A percentile compares a stretch with the other conserved stretches of the same genome.
phyloP scores from a whole-genome alignment of 78 protist species.

The Salpingoeca rosetta region DNA sequence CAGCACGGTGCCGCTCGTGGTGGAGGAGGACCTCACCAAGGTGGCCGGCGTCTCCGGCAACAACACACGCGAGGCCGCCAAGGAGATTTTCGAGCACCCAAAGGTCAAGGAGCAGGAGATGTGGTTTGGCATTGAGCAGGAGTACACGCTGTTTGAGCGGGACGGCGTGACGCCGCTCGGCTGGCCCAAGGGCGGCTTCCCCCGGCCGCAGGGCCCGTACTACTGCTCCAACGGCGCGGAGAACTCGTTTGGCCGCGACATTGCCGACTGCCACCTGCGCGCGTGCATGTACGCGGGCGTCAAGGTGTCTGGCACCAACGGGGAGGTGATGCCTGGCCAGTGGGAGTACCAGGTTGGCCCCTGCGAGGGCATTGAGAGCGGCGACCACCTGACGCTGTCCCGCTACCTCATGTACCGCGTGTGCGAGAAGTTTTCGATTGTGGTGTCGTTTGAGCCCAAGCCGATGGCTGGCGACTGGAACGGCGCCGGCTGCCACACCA shows the following conservation, averaged over 20 bases:
- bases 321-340: constrained; percentile 83
- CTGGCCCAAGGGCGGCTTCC: constrained; percentile 70
- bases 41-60: not conserved
- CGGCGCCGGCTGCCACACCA: constrained; percentile 87
- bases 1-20: constrained; percentile 19
- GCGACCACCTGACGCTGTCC: constrained; percentile 60
- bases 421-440: constrained; percentile 55
- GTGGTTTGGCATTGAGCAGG: constrained; percentile 88
- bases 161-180: constrained; percentile 51
- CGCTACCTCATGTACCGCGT: constrained; percentile 55
- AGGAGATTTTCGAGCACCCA: constrained; percentile 11
- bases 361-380: constrained; percentile 70
- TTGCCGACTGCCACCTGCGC: constrained; percentile 66
- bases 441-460: constrained; percentile 70
- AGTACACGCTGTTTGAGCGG: constrained; percentile 47
- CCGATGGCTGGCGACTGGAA: constrained; percentile 85
- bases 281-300: constrained; percentile 73
- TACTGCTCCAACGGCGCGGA: constrained; percentile 74
- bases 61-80: constrained; percentile 32
- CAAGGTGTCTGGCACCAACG: constrained; percentile 69
- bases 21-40: not conserved
- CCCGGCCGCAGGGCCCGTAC: constrained; percentile 84
- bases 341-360: constrained; percentile 89
- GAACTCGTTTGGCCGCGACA: constrained; percentile 54
- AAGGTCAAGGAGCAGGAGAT: constrained; percentile 13